Conservation (phyloP, 768 basidiomycete genomes). For the Leccinum disarticulatum region DNA sequence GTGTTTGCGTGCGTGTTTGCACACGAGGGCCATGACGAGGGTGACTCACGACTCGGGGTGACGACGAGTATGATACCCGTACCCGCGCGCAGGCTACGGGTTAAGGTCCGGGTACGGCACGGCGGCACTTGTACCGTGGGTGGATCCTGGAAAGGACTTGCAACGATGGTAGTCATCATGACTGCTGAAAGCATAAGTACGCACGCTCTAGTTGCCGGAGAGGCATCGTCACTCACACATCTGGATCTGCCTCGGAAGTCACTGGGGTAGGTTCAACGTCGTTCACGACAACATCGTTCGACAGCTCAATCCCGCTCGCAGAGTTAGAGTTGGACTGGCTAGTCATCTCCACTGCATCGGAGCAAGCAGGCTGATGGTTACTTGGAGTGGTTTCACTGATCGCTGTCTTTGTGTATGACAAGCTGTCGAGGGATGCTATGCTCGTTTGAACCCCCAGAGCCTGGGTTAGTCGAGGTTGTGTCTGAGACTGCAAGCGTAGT, state of each 20-base stretch:
- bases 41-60: too few relatives aligned
- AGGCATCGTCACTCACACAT: constrained; percentile 11
- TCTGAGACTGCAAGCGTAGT: constrained; percentile 6
- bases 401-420: not conserved
- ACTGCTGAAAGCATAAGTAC: constrained; percentile 1
- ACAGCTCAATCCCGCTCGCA: not conserved
- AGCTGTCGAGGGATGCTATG: not conserved
- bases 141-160: too few relatives aligned
- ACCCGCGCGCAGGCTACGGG: too few relatives aligned
- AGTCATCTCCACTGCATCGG: not conserved
- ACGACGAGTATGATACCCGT: too few relatives aligned
- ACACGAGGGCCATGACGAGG: too few relatives aligned
- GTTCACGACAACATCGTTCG: not conserved
- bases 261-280: constrained; percentile 1
- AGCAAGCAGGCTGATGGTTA: not conserved
- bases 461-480: constrained; percentile 6
- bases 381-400: not conserved
- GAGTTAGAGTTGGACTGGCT: not conserved
- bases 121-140: too few relatives aligned
- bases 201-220: not conserved
- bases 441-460: constrained; percentile 26
- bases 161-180: not conserved
- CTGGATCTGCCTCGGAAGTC: constrained; percentile 1
- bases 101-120: too few relatives aligned
- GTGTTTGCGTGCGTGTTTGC: too few relatives aligned